A percentile compares a stretch with the other conserved stretches of the same genome.
These are phyloP conservation scores for Cryptococcus hybrid DNA, from an alignment of 1,284 basidiomycete genomes.

Conservation along the genomic window DNA sequence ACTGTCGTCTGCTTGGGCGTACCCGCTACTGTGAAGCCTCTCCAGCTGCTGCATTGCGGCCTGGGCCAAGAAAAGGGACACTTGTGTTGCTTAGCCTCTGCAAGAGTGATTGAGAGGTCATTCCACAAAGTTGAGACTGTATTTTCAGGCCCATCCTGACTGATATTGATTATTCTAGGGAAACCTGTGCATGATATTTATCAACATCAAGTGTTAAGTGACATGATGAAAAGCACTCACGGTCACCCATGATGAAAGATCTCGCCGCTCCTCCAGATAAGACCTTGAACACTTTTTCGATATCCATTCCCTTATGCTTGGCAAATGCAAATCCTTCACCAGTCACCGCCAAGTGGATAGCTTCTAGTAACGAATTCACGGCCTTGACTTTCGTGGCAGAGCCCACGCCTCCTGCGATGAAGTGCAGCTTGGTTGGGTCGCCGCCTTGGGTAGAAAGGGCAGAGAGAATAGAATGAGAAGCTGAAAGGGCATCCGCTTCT, in stretches of 20 bases:
- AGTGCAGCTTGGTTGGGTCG: conserved; percentile 30
- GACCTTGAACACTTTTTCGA: conserved; percentile 36
- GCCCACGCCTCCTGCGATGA: conserved; percentile 37
- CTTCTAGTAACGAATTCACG: conserved; percentile 45
- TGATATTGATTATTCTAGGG: too few species aligned
- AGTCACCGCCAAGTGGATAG: conserved; percentile 44
- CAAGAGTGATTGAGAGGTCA: conserved; percentile 33
- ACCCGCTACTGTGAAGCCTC: conserved; percentile 21
- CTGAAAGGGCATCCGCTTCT: conserved; percentile 15
- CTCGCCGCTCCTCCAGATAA: conserved; percentile 39
- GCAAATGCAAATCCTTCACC: conserved; percentile 48
- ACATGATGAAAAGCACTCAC: conserved; percentile 15
- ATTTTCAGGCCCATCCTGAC: not conserved
- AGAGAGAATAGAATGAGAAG: conserved; percentile 26
- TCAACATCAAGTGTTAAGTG: too few species aligned
- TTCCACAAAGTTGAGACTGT: conserved; percentile 25
- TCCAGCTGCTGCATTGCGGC: conserved; percentile 36
- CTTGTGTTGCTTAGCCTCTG: conserved; percentile 30
- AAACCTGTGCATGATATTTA: too few species aligned
- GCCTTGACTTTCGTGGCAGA: conserved; percentile 30
- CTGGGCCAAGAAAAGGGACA: conserved; percentile 37
- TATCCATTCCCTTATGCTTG: conserved; percentile 42
- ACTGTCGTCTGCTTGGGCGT: conserved; percentile 33
- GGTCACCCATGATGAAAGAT: conserved; percentile 41
- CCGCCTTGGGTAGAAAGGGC: conserved; percentile 23